Conservation (phyloP, 108 stramenopile genomes). For the Nannochloropsis salina region DNA sequence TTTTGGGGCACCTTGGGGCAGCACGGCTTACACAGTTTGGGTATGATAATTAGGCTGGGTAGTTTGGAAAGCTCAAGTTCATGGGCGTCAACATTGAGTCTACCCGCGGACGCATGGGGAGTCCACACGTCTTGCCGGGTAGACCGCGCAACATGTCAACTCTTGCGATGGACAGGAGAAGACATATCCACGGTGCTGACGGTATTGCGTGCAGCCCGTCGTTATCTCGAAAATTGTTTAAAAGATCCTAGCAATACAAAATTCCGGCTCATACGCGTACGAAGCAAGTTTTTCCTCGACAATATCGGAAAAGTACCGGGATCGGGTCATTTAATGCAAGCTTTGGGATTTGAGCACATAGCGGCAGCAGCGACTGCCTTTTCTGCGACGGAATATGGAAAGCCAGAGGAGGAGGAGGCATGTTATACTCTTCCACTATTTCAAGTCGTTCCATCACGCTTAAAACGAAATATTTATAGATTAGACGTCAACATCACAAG, state of each 20-base stretch:
- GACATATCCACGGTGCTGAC: not conserved
- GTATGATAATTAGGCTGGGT: not conserved
- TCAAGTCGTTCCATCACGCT: not conserved
- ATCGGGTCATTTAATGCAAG: slow-evolving; percentile 16
- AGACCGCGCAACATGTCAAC: not conserved
- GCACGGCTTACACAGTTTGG: not conserved
- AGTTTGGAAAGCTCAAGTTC: not conserved
- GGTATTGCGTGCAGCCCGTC: not conserved
- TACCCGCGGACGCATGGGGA: slow-evolving; percentile 9
- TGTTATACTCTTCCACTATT: not conserved
- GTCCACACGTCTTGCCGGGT: not conserved
- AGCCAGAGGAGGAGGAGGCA: not conserved
- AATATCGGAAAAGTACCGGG: slow-evolving; percentile 4
- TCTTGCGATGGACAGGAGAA: not conserved
- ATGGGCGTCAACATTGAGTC: not conserved
- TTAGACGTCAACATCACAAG: not conserved
- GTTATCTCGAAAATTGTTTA: slow-evolving; percentile 8
- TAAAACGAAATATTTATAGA: not conserved
- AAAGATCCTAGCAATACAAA: slow-evolving; percentile 11
- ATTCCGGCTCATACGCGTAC: slow-evolving; percentile 8
- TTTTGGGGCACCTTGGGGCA: not conserved
- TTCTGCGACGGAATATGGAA: not conserved
- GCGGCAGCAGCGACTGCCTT: not conserved
- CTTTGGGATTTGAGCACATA: not conserved
- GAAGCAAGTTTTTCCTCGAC: slow-evolving; percentile 1